Conservation (phyloP, 225 moss, liverwort and hornwort genomes). For the Anthoceros angustus region DNA sequence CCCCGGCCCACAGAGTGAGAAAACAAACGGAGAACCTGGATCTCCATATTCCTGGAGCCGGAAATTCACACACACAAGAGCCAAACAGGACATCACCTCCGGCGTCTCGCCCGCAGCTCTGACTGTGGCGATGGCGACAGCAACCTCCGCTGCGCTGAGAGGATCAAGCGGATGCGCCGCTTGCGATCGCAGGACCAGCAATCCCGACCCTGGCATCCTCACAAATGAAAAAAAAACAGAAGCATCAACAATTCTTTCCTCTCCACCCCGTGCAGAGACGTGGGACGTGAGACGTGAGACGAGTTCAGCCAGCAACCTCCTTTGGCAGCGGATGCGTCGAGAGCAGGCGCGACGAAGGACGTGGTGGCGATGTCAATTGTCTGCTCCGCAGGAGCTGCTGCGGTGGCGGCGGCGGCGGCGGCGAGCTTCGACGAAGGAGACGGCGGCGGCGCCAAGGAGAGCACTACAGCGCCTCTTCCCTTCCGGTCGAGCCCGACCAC, state of each 20-base stretch:
- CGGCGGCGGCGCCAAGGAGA: not conserved
- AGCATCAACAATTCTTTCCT: too few relatives aligned
- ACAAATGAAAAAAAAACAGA: not conserved
- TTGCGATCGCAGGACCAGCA: slow-evolving; percentile 53
- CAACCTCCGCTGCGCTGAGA: slow-evolving; percentile 71
- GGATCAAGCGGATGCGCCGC: slow-evolving; percentile 90
- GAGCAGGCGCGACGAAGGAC: slow-evolving; percentile 10
- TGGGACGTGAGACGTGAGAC: not conserved
- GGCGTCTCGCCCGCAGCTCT: slow-evolving; percentile 89
- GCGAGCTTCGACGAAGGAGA: not conserved
- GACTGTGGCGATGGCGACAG: slow-evolving; percentile 84
- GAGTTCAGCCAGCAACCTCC: not conserved
- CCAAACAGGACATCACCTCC: slow-evolving; percentile 34
- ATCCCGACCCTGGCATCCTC: slow-evolving; percentile 33
- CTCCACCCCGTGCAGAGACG: too few relatives aligned
- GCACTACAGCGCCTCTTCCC: not conserved
- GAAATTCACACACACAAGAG: not conserved
- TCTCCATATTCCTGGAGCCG: not conserved
- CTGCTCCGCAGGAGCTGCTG: slow-evolving; percentile 10
- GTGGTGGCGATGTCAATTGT: slow-evolving; percentile 17
- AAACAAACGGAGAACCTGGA: not conserved
- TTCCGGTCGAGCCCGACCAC: too few relatives aligned
- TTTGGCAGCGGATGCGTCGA: not conserved
- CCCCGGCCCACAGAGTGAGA: not conserved
- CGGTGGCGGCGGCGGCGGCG: not conserved